Percentiles rank a stretch among this genome's conserved stretches.
phyloP scores from a whole-genome alignment of 495 filamentous ascomycete species.

The Lepraria neglecta region DNA sequence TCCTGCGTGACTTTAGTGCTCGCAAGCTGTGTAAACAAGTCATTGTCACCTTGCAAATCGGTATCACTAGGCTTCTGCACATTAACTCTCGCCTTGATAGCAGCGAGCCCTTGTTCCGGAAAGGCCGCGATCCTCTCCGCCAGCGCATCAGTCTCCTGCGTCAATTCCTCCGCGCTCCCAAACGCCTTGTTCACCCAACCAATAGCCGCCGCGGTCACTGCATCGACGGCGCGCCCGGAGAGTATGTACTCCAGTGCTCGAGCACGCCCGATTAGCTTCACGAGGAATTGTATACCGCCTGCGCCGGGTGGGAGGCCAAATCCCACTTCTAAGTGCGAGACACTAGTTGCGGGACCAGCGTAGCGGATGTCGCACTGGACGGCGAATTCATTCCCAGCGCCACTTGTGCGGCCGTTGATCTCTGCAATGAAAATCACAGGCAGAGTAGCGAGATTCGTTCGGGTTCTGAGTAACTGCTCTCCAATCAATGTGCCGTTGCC shows the following conservation, averaged over 20 bases:
- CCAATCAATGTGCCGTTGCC: not conserved
- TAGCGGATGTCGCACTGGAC: conserved; percentile 30
- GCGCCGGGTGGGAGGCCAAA: conserved; percentile 7
- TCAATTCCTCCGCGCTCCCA: not conserved
- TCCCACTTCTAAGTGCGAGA: conserved; percentile 22
- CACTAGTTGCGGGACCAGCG: conserved; percentile 24
- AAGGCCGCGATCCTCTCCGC: conserved; percentile 13
- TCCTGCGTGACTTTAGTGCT: not conserved
- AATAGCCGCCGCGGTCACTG: not conserved
- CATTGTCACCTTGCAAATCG: not conserved
- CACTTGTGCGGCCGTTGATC: conserved; percentile 28
- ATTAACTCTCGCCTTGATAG: not conserved
- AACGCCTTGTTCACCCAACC: conserved; percentile 13
- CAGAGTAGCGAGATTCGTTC: conserved; percentile 16
- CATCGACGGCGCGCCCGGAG: conserved; percentile 4
- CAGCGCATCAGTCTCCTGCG: not conserved
- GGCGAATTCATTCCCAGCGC: conserved; percentile 27
- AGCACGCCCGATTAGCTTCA: conserved; percentile 11
- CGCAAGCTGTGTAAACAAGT: not conserved
- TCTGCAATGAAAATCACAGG: conserved; percentile 31
- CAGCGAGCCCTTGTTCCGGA: not conserved
- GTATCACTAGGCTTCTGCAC: conserved; percentile 1
- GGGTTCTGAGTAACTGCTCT: not conserved
- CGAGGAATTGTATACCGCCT: conserved; percentile 11
- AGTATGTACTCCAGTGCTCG: conserved; percentile 18